These are phyloP conservation scores for Paecilomyces formosus DNA, from an alignment of 2,329 filamentous ascomycete genomes.

Conservation along the genomic window DNA sequence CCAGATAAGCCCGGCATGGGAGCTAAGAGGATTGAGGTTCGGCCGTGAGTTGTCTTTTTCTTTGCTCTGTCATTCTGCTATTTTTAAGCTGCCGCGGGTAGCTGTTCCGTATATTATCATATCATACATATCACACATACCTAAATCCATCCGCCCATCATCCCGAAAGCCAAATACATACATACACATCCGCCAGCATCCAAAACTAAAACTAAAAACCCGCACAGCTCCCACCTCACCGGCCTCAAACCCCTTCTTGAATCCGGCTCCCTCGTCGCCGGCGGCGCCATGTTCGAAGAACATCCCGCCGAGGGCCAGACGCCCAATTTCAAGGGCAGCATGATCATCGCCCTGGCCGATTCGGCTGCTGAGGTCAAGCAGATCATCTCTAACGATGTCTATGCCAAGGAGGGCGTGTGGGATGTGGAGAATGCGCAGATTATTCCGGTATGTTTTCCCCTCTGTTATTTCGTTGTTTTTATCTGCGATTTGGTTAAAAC, in stretches of 20 bases:
- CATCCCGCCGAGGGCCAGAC: slow-evolving; percentile 56
- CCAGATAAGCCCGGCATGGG: slow-evolving; percentile 57
- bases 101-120: too few species aligned
- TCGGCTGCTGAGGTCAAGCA: slow-evolving; percentile 63
- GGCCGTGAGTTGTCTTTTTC: slow-evolving; percentile 18
- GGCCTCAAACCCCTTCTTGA: slow-evolving; percentile 47
- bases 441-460: slow-evolving; percentile 23
- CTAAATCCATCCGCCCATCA: too few species aligned
- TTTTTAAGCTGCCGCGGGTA: neutral
- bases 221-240: slow-evolving; percentile 49
- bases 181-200: neutral
- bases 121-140: too few species aligned
- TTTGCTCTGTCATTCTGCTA: neutral
- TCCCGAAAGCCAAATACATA: too few species aligned
- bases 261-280: slow-evolving; percentile 54
- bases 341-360: slow-evolving; percentile 59
- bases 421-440: slow-evolving; percentile 59
- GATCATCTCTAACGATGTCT: slow-evolving; percentile 63
- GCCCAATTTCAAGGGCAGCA: slow-evolving; percentile 65
- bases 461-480: neutral
- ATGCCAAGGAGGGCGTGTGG: slow-evolving; percentile 67
- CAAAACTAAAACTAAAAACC: slow-evolving; percentile 12
- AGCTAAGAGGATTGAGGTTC: slow-evolving; percentile 52
- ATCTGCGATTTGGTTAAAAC: neutral
- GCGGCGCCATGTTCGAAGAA: slow-evolving; percentile 61